Evolutionary conservation across 345 rosid species (phyloP).

Genomic region (Reutealis trisperma): DNA sequence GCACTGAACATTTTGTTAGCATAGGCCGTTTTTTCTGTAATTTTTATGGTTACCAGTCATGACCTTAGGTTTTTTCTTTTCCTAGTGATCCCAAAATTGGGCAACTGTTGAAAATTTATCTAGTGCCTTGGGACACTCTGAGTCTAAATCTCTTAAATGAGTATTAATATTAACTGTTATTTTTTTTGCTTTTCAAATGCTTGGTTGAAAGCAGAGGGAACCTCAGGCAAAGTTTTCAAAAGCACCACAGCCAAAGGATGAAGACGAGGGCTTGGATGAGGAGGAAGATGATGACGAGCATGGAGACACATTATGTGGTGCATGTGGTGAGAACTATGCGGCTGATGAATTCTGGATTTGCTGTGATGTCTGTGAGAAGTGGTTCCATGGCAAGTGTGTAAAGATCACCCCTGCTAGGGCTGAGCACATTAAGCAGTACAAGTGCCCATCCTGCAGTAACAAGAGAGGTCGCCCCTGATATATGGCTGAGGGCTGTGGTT

Average conservation of each 20-base stretch:
- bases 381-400: constrained; percentile 91
- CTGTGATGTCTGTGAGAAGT: constrained; percentile 77
- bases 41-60: not conserved
- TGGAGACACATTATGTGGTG: constrained; percentile 76
- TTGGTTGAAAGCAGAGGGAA: constrained; percentile 29
- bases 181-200: not conserved
- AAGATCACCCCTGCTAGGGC: constrained; percentile 93
- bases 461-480: constrained; percentile 71
- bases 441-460: constrained; percentile 95
- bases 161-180: not conserved
- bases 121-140: not conserved
- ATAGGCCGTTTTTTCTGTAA: not conserved
- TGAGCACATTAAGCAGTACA: constrained; percentile 89
- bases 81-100: not conserved
- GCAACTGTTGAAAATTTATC: not conserved
- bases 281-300: constrained; percentile 73
- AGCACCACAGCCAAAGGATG: constrained; percentile 38
- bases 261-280: constrained; percentile 56
- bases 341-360: constrained; percentile 85
- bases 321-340: constrained; percentile 76
- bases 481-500: not conserved
- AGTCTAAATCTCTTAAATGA: not conserved
- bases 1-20: not conserved
- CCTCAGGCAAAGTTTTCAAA: constrained; percentile 50
- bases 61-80: not conserved